Base-by-base conservation (phyloP, 768 basidiomycete genomes). In the Crucibulum laeve region DNA sequence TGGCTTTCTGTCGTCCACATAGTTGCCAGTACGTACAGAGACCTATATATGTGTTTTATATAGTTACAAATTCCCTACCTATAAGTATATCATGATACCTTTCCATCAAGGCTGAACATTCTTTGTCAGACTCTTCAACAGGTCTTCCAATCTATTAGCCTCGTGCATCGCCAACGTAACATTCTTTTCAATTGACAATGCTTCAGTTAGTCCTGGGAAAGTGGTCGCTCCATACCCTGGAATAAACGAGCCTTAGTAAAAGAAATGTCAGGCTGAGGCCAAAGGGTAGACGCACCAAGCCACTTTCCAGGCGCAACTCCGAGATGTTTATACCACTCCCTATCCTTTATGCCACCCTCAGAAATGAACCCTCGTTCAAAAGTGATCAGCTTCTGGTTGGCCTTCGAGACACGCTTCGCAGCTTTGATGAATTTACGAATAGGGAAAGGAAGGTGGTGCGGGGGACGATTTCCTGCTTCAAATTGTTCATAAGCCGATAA, bases 301-400 rank as follows among this genome's bases (percentile, higher is more conserved):
- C 84, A 84, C 60, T 88, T 83, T 28, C 91, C 91, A 23, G 92
- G 91, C 2, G 91, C 89, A 33, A 91, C 87, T 38, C 77, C 91
- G 13, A 91, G 73, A 62, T 92, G 85, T 54, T 70, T 80, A 59
- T 87, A 95, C 91, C 91, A 94, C 58, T 89, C 84, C 24, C 87
- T 73, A 42, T 83, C 80, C 51, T 81, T 81, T 49, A 92, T 80
- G 0, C 91, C 92, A 13, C 68, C 80, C 53, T 84, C 69, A 4
- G 79, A 80, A 47, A 93, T 84, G 59, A 95, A 89, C 1, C 90
- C 89, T 38, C 76, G 77, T 59, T 91, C 89, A 51, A 91, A 90
- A 5, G 67, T 62, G 8, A 70, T 62, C n/a, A 91, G 65, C 59
- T 83, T 87, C 64, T 74, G 63, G 61, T 90, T 90, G 13, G 73